Percentiles rank a stretch among this genome's conserved stretches.
These are phyloP conservation scores for Ophiostoma triangulosporum DNA, from an alignment of 2,329 filamentous ascomycete species.

Conservation along the genomic window DNA sequence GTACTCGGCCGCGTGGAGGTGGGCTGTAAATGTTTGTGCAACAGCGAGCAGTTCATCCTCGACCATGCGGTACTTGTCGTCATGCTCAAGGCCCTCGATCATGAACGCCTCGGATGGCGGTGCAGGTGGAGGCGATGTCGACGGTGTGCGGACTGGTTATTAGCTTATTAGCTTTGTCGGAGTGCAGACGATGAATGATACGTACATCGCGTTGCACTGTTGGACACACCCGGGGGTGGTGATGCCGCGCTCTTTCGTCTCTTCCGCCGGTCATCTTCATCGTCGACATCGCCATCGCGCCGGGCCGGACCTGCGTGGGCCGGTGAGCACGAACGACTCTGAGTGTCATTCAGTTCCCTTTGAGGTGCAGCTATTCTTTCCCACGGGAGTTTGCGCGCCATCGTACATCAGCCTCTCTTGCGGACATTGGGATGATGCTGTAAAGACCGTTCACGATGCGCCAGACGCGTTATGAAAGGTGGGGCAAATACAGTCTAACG, in stretches of 20 bases:
- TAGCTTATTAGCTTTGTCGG: neutral
- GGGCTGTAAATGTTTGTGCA: constrained; percentile 56
- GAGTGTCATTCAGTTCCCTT: neutral
- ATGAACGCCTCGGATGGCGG: constrained; percentile 33
- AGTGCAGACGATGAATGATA: neutral
- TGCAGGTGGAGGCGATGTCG: constrained; percentile 21
- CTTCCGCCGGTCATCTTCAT: neutral
- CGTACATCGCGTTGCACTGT: neutral
- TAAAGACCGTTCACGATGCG: too few species aligned
- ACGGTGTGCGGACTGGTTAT: constrained; percentile 17
- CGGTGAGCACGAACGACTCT: neutral
- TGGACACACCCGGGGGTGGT: neutral
- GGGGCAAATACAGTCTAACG: neutral
- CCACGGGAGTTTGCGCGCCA: constrained; percentile 16
- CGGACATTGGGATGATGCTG: too few species aligned
- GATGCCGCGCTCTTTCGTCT: neutral
- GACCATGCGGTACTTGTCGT: constrained; percentile 69
- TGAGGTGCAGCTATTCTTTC: neutral
- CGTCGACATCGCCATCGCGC: neutral
- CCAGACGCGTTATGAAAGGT: neutral
- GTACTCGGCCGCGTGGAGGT: constrained; percentile 69
- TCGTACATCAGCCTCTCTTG: neutral
- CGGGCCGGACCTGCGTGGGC: neutral
- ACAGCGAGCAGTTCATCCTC: constrained; percentile 63
- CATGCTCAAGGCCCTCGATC: constrained; percentile 47